Base-by-base conservation (phyloP, 106 monocot species). In the Iris macrosiphon region DNA sequence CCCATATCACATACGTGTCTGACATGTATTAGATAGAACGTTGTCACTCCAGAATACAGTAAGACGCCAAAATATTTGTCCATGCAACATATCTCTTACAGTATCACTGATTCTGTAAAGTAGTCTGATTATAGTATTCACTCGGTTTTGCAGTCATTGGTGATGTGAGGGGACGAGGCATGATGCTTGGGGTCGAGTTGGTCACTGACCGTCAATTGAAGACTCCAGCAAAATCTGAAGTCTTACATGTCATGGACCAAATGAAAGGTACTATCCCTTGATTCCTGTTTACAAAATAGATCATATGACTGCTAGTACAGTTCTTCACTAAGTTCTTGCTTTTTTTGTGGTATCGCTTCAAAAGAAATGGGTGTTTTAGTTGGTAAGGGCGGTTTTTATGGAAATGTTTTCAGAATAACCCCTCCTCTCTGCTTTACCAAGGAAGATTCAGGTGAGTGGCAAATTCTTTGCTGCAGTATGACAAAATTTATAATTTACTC, bases 121-220 rank as follows among this genome's bases (percentile, higher is more conserved):
- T n/a, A n/a, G n/a, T 41, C n/a, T 41, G 40, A 41, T 41, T 41
- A 11, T 13, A n/a, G n/a, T n/a, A n/a, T n/a, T n/a, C n/a, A n/a
- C n/a, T n/a, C n/a, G n/a, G n/a, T n/a, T 35, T 41, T n/a, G 23
- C 63, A 95, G 94, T 95, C 54, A 85, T 95, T 33, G 94, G 94
- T 16, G 88, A 95, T 76, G 89, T 95, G 19, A 78, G 94, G 37
- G 94, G 94, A 60, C 79, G 81, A 63, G 94, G 94, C 3, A 19
- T 95, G 72, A 88, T 95, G 78, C 76, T 95, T 63, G 93, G 93
- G 40, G 78, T 94, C 49, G 93, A 94, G 62, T 50, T 94, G 11
- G 93, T 94, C 28, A 81, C 75, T 0, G 84, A 88, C 41, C 70
- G 70, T 23, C 31, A 73, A 40, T 16, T 62, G 35, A 94, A 95